phyloP scores from a whole-genome alignment of 2,329 filamentous ascomycete species.

The Aspergillus tubingensis region DNA sequence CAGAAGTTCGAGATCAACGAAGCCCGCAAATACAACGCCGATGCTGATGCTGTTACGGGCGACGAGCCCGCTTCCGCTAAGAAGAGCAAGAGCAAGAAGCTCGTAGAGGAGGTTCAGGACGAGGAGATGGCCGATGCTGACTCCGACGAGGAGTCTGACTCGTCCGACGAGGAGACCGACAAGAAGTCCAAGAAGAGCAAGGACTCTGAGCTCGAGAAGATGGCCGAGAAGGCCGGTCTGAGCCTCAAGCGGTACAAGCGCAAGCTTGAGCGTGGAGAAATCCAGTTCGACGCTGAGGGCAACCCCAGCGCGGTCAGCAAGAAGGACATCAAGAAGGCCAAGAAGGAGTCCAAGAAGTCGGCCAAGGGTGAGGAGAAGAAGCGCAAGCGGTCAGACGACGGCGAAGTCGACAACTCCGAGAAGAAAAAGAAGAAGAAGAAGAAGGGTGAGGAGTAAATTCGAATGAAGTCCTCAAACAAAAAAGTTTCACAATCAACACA shows the following conservation, averaged over 20 bases:
- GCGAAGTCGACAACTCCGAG: slow-evolving; percentile 53
- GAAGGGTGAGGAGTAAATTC: slow-evolving; percentile 56
- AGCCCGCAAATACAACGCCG: slow-evolving; percentile 88
- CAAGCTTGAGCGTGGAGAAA: slow-evolving; percentile 75
- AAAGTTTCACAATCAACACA: slow-evolving; percentile 2
- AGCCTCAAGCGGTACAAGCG: slow-evolving; percentile 76
- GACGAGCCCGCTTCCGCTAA: slow-evolving; percentile 57
- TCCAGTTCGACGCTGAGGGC: slow-evolving; percentile 66
- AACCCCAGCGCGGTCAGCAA: slow-evolving; percentile 69
- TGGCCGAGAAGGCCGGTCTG: slow-evolving; percentile 68
- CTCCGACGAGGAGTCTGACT: slow-evolving; percentile 33
- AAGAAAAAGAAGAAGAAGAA: slow-evolving; percentile 59
- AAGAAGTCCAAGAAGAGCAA: slow-evolving; percentile 47
- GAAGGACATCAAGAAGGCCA: slow-evolving; percentile 73
- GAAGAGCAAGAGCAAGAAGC: slow-evolving; percentile 43
- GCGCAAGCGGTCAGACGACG: slow-evolving; percentile 62
- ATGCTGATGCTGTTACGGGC: slow-evolving; percentile 80
- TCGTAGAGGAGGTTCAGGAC: slow-evolving; percentile 48
- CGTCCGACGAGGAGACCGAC: slow-evolving; percentile 32
- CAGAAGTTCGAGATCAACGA: slow-evolving; percentile 85
- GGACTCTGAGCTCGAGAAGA: slow-evolving; percentile 54
- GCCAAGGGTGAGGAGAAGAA: slow-evolving; percentile 66
- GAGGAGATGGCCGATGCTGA: slow-evolving; percentile 49
- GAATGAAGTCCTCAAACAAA: slow-evolving; percentile 20
- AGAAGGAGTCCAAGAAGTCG: slow-evolving; percentile 63